Evolutionary conservation across 768 basidiomycete genomes (phyloP), one percentile per base, ranked within the genome.

Genomic region (Boletus patriciae): DNA sequence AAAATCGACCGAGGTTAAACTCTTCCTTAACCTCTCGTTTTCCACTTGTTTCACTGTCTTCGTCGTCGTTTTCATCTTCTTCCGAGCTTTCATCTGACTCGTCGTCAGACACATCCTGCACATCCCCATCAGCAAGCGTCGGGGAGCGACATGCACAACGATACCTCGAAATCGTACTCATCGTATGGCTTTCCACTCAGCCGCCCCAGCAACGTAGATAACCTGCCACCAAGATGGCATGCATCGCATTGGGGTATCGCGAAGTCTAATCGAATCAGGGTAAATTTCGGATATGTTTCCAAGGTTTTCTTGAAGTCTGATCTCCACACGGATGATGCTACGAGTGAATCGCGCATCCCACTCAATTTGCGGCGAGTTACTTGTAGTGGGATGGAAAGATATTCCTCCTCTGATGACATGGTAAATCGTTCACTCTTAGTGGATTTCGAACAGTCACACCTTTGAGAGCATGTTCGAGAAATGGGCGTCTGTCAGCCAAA

Each of bases 301-400:
- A 97, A 70, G 3, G 77, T 66, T 41, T 77, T 79, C 62, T 82
- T 90, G 74, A 89, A 92, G 12, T 80, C 77, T 2, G 85, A 78
- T 54, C 78, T 76, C 94, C 94, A 97, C 12, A 91, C 82, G 1
- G 90, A 91, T n/a, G 92, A 93, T 9, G 87, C 78, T 6, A 94
- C 89, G 15, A 91, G 73, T 2, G 90, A 88, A 66, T 92, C 89
- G 55, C 82, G 76, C 56, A 90, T 73, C 3, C 89, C 87, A 9
- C 72, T 74, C 27, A 95, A 68, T 66, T 90, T 90, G 46, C 90
- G 83, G 23, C 86, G 82, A n/a, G 82, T 74, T 2, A 83, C 77
- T 45, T 77, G 77, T 38, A 92, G 68, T n/a, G 91, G 86, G 1
- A 88, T 80, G 25, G 81, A 79, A 66, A 93, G 89, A 67, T 93